phyloP scores from a whole-genome alignment of 371 early-diverging fungal species.

The Sanchytrium tribonematis region DNA sequence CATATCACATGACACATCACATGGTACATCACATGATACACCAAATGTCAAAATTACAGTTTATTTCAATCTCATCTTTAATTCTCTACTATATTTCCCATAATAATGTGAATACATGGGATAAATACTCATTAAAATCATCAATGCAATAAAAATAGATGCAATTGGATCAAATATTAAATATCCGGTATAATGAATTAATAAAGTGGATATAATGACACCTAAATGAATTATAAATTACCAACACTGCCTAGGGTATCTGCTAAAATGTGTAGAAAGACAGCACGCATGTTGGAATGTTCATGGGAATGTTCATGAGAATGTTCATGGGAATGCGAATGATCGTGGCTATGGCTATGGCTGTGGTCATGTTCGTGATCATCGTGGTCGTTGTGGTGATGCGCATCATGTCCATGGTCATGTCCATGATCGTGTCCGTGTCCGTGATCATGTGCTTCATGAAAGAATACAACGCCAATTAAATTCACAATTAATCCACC shows the following conservation, averaged over 20 bases:
- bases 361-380: not conserved
- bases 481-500: conserved; percentile 12
- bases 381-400: not conserved
- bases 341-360: conserved; percentile 13
- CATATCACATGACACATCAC: too few species aligned
- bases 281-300: conserved; percentile 21
- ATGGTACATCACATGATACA: too few species aligned
- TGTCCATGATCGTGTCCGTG: conserved; percentile 14
- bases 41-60: too few species aligned
- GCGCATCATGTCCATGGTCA: conserved; percentile 9
- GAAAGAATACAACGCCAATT: conserved; percentile 10
- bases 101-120: not conserved
- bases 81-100: not conserved
- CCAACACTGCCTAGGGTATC: conserved; percentile 83
- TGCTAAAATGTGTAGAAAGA: conserved; percentile 76
- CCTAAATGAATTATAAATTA: too few species aligned
- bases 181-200: conserved; percentile 46
- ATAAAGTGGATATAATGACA: conserved; percentile 65
- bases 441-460: conserved; percentile 13
- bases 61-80: too few species aligned
- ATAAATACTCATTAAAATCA: conserved; percentile 30
- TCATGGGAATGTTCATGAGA: conserved; percentile 4
- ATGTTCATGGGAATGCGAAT: conserved; percentile 38
- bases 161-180: conserved; percentile 78
- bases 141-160: conserved; percentile 58